Base-by-base conservation (phyloP, 805 yeast species). In the Kazachstania viticola region DNA sequence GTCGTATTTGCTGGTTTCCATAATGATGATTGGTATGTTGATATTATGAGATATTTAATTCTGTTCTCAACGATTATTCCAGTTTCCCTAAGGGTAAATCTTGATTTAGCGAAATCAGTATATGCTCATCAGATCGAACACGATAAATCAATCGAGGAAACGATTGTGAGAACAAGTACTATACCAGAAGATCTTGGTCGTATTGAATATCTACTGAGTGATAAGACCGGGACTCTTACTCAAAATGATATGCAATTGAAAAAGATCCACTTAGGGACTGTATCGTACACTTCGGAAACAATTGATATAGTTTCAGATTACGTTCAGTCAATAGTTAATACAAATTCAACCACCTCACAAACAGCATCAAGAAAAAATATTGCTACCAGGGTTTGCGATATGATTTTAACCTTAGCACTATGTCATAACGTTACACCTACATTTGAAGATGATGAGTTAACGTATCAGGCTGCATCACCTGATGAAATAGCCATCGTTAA, bases 351-450 rank as follows among this genome's bases (percentile, higher is more conserved):
- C 8, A 35, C 41, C 3, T 38, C 36, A 11, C 34, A 28, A 16
- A 40, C 54, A 8, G 43, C 53, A 4, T 43, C 67, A 36, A 72
- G 76, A 56, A 76, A 78, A 54, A 95, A 84, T 46, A 65, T 83
- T 45, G 75, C 83, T 14, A 54, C 67, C 13, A 67, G 82, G 41
- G 94, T 87, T 5, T 69, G 87, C 45, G 95, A 85, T 48, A 62
- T 91, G 40, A 73, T 85, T 1, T 56, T 74, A 0, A 81, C 95
- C 1, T 64, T 91, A 31, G 94, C 97, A 0, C 62, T 88, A n/a
- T 91, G 99, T 55, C 99, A 91, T 56, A 85, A 85, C 44, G 99
- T 91, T 18, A 93, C 98, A 0, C 99, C 99, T 1, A 75, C 94
- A 0, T 71, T 75, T 42, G 91, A 79, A 35, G 82, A 77, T 41